These are phyloP conservation scores for Solanum pimpinellifolium DNA, from an alignment of 257 asterid species.

Conservation along the genomic window DNA sequence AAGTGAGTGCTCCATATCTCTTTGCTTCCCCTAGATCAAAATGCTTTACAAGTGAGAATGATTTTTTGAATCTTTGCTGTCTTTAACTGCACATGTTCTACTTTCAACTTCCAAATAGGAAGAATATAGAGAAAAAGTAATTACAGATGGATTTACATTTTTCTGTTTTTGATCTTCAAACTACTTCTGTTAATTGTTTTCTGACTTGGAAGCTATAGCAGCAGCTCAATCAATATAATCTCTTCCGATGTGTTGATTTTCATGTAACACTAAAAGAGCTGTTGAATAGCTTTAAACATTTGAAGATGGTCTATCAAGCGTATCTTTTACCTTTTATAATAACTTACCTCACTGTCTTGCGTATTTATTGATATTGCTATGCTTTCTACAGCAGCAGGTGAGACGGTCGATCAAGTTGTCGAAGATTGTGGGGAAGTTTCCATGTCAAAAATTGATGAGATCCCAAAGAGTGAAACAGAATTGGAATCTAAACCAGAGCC, in stretches of 20 bases:
- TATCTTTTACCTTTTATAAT: background rate
- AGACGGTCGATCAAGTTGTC: conserved; percentile 9
- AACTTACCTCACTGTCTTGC: background rate
- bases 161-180: background rate
- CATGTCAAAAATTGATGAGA: no score
- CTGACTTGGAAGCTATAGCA: background rate
- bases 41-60: background rate
- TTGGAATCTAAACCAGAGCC: no score
- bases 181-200: background rate
- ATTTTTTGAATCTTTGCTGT: background rate
- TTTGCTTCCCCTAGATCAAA: background rate
- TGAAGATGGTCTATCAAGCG: background rate
- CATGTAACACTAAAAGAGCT: background rate
- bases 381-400: conserved; percentile 15
- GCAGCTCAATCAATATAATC: background rate
- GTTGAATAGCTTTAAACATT: background rate
- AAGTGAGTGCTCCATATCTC: background rate
- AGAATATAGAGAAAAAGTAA: background rate
- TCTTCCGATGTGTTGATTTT: background rate
- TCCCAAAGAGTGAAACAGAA: no score
- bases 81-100: background rate
- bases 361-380: conserved; percentile 7
- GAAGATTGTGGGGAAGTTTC: background rate
- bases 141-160: background rate
- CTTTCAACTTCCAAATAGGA: background rate